Evolutionary conservation across 768 basidiomycete genomes (phyloP), one percentile per base, ranked within the genome.

Genomic region (Panus rudis): DNA sequence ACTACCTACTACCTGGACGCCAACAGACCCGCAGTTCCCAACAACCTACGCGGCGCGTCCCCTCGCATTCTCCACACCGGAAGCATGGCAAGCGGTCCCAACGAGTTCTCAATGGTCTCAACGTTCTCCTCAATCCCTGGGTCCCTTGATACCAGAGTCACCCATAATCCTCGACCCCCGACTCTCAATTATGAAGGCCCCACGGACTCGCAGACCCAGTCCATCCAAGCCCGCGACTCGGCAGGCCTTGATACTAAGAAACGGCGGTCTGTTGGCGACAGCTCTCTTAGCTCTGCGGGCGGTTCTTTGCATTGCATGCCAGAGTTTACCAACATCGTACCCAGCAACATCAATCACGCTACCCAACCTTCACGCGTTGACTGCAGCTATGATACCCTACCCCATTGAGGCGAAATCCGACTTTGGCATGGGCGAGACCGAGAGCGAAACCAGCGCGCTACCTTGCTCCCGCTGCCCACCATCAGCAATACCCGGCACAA

Each of bases 51-150:
- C 82, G 0, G 81, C 88, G 14, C 76, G 78, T 26, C 87, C 88
- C 0, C 71, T 92, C 37, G 74, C 78, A 3, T 93, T 96, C 68
- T 89, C 90, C 4, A 91, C 91, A 3, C 89, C 91, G 20, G 90
- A 92, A 43, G 92, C 92, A 24, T 96, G 92, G 92, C 88, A 92
- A 55, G 91, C 83, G 0, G 85, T 91, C 37, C 70, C 87, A 38
- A 91, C 78, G 34, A 79, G 91, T 24, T 88, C 88, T n/a, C 80
- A 85, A 61, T 94, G 92, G 92, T 88, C 87, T 3, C 78, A 83
- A 51, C 76, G 71, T 45, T 66, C 78, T 4, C 78, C 83, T 0
- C 79, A 81, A 54, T 67, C 76, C n/a, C 68, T 84, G 16, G 72
- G 82, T 1, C 76, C 81, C 6, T 62, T 92, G n/a, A 73, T 73